A percentile compares a stretch with the other conserved stretches of the same genome.
These are phyloP conservation scores for Pneumocystis carinii DNA, from an alignment of 1,139 yeast genomes.

Conservation along the genomic window DNA sequence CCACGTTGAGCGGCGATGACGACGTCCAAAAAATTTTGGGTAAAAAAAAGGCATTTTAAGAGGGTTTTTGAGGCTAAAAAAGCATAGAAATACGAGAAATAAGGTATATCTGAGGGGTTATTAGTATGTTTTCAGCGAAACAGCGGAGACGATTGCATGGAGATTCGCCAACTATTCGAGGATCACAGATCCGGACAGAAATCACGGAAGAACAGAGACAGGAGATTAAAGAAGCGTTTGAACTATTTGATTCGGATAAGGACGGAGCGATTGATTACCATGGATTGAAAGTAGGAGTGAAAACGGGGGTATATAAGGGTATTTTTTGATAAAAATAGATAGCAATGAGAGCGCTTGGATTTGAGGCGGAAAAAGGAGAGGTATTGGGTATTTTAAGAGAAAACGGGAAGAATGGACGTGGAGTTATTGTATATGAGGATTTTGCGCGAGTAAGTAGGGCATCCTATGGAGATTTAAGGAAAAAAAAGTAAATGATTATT, in stretches of 20 bases:
- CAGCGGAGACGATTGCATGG: neutral
- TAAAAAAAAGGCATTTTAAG: no score
- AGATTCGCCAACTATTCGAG: neutral
- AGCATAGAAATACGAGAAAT: neutral
- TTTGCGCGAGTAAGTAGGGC: slow-evolving; percentile 53
- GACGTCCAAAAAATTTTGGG: no score
- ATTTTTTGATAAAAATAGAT: slow-evolving; percentile 25
- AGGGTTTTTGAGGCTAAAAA: neutral
- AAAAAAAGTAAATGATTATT: neutral
- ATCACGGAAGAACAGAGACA: slow-evolving; percentile 78
- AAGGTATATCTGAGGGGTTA: neutral
- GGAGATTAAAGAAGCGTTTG: slow-evolving; percentile 87
- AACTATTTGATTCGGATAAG: slow-evolving; percentile 78
- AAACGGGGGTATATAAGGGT: neutral
- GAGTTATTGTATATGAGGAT: slow-evolving; percentile 63
- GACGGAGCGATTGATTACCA: slow-evolving; percentile 88
- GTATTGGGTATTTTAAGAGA: slow-evolving; percentile 70
- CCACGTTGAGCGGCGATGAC: no score
- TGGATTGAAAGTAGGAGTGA: slow-evolving; percentile 46
- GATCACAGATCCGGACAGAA: slow-evolving; percentile 25
- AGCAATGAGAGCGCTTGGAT: slow-evolving; percentile 88
- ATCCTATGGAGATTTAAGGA: slow-evolving; percentile 20
- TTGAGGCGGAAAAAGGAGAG: slow-evolving; percentile 66
- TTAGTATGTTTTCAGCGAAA: neutral
- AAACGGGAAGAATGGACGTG: slow-evolving; percentile 62